Evolutionary conservation across 495 filamentous ascomycete genomes (phyloP), one percentile per base, ranked within the genome.

Genomic region (Hypomontagnella monticulosa): DNA sequence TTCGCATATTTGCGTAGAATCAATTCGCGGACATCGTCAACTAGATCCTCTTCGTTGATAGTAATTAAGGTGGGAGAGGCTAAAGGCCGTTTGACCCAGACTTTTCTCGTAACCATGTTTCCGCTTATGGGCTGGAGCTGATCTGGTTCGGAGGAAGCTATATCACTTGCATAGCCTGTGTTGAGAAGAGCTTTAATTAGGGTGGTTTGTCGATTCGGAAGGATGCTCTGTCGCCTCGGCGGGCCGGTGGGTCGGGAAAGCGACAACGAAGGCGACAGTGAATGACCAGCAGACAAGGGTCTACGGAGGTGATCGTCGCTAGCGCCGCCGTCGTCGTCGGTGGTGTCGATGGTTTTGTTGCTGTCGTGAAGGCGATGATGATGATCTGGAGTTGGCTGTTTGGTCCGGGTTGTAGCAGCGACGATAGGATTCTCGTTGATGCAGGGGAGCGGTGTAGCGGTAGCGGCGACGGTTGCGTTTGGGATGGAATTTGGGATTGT

Each of bases 1-100:
- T 99, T 99, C 49, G 85, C 87, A 74, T 97, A 99, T 78, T 97
- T 98, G 65, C 85, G 86, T 66, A 99, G 79, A 20, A 98, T 93
- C 84, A 93, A 85, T 67, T 97, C 96, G 56, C 93, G 88, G 51
- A 96, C 88, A 78, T 97, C 96, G 71, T 99, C 95, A 15, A 98
- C 95, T 76, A 99, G 75, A 68, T 96, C 91, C 71, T 97, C 92
- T 70, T 94, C 90, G 59, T 86, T 82, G 64, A 96, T 90, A 43
- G 90, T 87, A 37, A 99, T 90, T 65, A 93, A 79, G 19, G 95
- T 99, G 56, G 95, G 88, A 38, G 93, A 97, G 40, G 86, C 91
- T 58, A 88, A 85, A 10, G 88, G 88, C 61, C 95, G 83, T 78
- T 88, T 93, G 65, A 98, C 95, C 95, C 95, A 99, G 61, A 98